These are phyloP conservation scores for Erodium maritimum DNA, from an alignment of 345 rosid genomes.

Conservation along the genomic window DNA sequence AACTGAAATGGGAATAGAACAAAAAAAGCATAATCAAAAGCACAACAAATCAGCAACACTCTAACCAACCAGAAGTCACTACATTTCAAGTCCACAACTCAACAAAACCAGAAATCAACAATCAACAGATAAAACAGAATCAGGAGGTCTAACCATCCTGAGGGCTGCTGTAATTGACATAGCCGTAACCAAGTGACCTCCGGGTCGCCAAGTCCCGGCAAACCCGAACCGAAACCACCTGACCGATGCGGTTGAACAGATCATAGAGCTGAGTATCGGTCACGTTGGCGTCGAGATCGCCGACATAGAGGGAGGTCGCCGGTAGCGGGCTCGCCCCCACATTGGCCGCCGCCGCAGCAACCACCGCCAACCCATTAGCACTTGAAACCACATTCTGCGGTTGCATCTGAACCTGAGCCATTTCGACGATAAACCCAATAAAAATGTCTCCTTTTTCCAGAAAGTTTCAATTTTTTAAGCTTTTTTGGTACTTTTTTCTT, in stretches of 20 bases:
- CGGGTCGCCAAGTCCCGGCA: conserved; percentile 49
- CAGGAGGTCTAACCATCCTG: conserved; percentile 40
- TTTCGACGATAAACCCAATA: neutral
- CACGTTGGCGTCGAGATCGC: neutral
- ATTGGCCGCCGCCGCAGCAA: conserved; percentile 18
- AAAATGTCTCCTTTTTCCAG: conserved; percentile 23
- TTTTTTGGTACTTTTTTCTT: conserved; percentile 23
- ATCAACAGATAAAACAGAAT: no score
- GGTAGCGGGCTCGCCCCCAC: neutral
- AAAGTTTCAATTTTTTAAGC: neutral
- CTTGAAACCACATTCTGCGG: neutral
- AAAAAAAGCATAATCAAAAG: neutral
- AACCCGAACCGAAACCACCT: conserved; percentile 1
- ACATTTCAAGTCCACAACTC: conserved; percentile 12
- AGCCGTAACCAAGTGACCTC: conserved; percentile 73
- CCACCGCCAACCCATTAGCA: neutral
- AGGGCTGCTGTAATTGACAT: conserved; percentile 56
- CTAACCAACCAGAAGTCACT: no score
- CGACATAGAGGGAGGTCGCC: neutral
- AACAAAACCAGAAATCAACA: no score
- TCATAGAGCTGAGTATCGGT: conserved; percentile 7
- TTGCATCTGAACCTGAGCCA: neutral
- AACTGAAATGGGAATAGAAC: no score
- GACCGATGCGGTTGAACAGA: neutral
- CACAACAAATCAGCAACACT: no score